phyloP scores from a whole-genome alignment of 1,139 yeast genomes.

The Meyerozyma athensensis region DNA sequence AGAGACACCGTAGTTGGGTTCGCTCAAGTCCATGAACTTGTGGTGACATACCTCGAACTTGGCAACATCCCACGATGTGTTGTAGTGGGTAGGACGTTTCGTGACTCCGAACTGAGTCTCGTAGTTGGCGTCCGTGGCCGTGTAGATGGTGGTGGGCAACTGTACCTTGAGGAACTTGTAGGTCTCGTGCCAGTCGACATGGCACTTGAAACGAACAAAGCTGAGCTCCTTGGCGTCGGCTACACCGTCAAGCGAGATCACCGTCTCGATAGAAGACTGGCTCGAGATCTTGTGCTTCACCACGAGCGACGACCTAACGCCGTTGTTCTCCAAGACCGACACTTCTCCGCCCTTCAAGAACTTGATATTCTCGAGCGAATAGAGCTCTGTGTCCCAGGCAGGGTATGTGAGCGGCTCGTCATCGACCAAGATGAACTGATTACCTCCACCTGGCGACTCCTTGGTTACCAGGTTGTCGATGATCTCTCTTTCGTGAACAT shows the following conservation, averaged over 20 bases:
- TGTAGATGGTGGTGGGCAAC: slow-evolving; percentile 80
- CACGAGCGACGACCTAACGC: slow-evolving; percentile 57
- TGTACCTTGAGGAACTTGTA: slow-evolving; percentile 90
- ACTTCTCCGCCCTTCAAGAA: slow-evolving; percentile 43
- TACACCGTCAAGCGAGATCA: slow-evolving; percentile 66
- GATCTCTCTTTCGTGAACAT: slow-evolving; percentile 57
- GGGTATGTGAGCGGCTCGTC: slow-evolving; percentile 90
- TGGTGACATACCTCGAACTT: slow-evolving; percentile 95
- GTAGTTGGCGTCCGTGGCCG: slow-evolving; percentile 68
- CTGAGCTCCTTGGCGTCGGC: slow-evolving; percentile 18
- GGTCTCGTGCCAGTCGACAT: slow-evolving; percentile 83
- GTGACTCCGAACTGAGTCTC: slow-evolving; percentile 94
- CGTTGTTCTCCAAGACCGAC: slow-evolving; percentile 49
- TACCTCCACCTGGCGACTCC: slow-evolving; percentile 60
- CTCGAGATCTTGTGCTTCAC: slow-evolving; percentile 56
- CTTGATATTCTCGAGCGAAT: slow-evolving; percentile 64
- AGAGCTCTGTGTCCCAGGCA: slow-evolving; percentile 97
- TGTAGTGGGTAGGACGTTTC: slow-evolving; percentile 87
- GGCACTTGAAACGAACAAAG: slow-evolving; percentile 50
- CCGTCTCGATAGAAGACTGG: slow-evolving; percentile 57
- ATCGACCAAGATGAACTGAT: slow-evolving; percentile 74
- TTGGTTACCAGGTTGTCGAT: slow-evolving; percentile 49
- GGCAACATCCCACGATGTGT: slow-evolving; percentile 94
- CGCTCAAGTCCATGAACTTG: slow-evolving; percentile 89
- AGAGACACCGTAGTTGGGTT: slow-evolving; percentile 82